Base-by-base conservation (phyloP, 768 basidiomycete species). In the Suillus discolor region DNA sequence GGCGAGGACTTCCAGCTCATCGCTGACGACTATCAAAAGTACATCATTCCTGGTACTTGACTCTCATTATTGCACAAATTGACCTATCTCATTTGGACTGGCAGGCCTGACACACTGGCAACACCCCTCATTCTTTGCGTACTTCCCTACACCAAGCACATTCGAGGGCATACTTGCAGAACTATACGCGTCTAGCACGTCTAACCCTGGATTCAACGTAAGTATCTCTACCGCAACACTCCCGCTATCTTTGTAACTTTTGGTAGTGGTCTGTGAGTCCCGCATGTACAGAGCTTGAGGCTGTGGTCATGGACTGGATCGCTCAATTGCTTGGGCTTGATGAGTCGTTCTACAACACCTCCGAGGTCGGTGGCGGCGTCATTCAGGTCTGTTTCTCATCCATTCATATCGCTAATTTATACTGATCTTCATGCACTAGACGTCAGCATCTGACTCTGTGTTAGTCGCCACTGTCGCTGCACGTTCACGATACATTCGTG, bases 121-220 rank as follows among this genome's bases (percentile, higher is more conserved):
- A 72, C 92, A 94, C 67, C 93, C 94, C 9, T 89, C 86, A 20
- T 97, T 97, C 80, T 94, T 92, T 70, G 94, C 89, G 1, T 97
- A 92, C 77, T 97, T 91, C 73, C 93, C 95, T 0, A 85, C 91
- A 5, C 88, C 87, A 39, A 86, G 86, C 61, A 92, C 88, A 0
- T 94, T 93, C 70, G 92, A 90, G 74, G 88, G 90, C 23, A 91
- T 96, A 61, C 81, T 97, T 4, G 96, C 86, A 7, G 96, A 97
- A 67, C 76, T 97, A 20, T 94, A 94, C 69, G 82, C 94, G 1
- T 87, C 84, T 18, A 89, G 89, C 68, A 84, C 88, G 20, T 75
- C 83, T 41, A 97, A 94, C 71, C 96, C 96, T 0, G 96, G 94
- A 0, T 96, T 96, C 79, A 96, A 95, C 69, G 94, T 92, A 69